phyloP scores from a whole-genome alignment of 2,329 filamentous ascomycete genomes.

The Harringtonia aguacate region DNA sequence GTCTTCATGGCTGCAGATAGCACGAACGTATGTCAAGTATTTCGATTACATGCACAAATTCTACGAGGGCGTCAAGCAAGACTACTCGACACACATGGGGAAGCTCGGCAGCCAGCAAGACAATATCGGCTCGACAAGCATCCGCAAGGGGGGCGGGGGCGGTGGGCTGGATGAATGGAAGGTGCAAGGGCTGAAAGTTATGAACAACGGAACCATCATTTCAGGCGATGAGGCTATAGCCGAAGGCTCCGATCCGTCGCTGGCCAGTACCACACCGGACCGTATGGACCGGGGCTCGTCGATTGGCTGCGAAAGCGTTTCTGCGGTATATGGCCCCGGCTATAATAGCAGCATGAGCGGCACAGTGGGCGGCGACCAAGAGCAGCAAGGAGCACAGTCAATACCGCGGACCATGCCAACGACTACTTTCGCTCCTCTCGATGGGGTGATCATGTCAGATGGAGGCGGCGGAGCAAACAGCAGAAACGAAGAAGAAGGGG shows the following conservation, averaged over 20 bases:
- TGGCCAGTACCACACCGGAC: conserved; percentile 14
- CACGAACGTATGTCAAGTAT: conserved; percentile 41
- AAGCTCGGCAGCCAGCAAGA: not conserved
- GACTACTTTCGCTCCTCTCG: too few relatives aligned
- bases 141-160: conserved; percentile 31
- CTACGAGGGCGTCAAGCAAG: conserved; percentile 38
- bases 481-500: too few relatives aligned
- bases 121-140: conserved; percentile 22
- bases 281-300: conserved; percentile 18
- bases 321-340: not conserved
- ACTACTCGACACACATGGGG: conserved; percentile 26
- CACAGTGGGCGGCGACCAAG: not conserved
- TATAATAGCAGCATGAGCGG: not conserved
- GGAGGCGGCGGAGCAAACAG: too few relatives aligned
- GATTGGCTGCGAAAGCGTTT: conserved; percentile 14
- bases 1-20: conserved; percentile 43
- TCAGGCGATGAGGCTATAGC: conserved; percentile 14
- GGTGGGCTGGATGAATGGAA: conserved; percentile 47
- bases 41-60: conserved; percentile 43
- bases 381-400: too few relatives aligned
- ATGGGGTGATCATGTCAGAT: too few relatives aligned
- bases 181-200: conserved; percentile 25
- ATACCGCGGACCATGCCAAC: too few relatives aligned
- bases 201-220: conserved; percentile 31
- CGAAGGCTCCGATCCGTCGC: conserved; percentile 16